Percentiles rank a stretch among this genome's conserved stretches.
Evolutionary conservation across 78 protist species (phyloP).

Genomic region (Chrysochromulina tobinii): DNA sequence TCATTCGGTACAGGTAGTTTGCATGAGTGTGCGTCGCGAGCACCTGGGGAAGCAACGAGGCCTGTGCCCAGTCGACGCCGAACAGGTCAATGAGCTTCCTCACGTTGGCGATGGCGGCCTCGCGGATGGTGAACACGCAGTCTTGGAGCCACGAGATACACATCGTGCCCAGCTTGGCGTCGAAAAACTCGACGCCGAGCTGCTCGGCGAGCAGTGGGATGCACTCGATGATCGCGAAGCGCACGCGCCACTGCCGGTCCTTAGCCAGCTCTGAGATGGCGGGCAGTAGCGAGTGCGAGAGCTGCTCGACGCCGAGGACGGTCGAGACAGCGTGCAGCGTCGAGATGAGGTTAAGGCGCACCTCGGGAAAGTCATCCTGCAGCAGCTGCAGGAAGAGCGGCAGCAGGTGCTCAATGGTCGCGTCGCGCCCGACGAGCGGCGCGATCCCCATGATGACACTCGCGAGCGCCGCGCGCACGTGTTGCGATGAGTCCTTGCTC

Average conservation of each 20-base stretch:
- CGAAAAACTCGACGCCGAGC: constrained; percentile 81
- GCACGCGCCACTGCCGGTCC: constrained; percentile 65
- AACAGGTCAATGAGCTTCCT: constrained; percentile 70
- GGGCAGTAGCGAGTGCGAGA: constrained; percentile 86
- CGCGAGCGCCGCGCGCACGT: constrained; percentile 91
- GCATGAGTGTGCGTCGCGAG: constrained; percentile 58
- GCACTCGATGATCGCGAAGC: constrained; percentile 89
- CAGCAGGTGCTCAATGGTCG: constrained; percentile 74
- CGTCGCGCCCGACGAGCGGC: constrained; percentile 75
- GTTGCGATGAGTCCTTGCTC: constrained; percentile 82
- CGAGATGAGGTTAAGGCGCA: constrained; percentile 86
- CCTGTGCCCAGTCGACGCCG: constrained; percentile 88
- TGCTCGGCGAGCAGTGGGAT: constrained; percentile 81
- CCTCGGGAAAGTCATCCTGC: constrained; percentile 84
- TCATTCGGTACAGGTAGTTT: constrained; percentile 90
- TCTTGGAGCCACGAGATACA: constrained; percentile 90
- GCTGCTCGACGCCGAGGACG: constrained; percentile 82
- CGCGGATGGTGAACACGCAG: constrained; percentile 82
- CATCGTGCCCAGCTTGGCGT: constrained; percentile 72
- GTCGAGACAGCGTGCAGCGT: constrained; percentile 36
- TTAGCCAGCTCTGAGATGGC: constrained; percentile 91
- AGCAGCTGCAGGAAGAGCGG: constrained; percentile 85
- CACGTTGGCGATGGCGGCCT: constrained; percentile 78
- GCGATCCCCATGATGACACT: constrained; percentile 76
- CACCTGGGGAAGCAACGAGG: constrained; percentile 78